These are phyloP conservation scores for Phytophthora pinifolia DNA, from an alignment of 352 stramenopile genomes.

Conservation along the genomic window DNA sequence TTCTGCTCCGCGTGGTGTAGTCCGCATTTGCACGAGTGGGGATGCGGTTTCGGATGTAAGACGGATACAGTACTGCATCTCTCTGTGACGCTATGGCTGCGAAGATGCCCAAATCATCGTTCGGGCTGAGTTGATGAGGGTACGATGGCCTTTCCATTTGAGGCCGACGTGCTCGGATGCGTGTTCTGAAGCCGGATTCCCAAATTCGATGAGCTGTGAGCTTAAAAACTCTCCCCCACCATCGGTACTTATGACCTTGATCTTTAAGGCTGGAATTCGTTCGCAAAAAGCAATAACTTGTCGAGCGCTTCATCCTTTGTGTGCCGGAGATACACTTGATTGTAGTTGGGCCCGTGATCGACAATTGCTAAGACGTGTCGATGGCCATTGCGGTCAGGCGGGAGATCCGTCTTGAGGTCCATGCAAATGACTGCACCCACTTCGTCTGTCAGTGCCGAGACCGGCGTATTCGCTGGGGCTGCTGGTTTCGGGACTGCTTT, in stretches of 20 bases:
- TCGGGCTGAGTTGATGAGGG: conserved; percentile 9
- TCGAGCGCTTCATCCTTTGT: conserved; percentile 10
- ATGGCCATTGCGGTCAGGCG: conserved; percentile 5
- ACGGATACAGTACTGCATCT: not conserved
- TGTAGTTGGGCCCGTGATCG: conserved; percentile 18
- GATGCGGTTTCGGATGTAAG: not conserved
- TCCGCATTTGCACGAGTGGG: not conserved
- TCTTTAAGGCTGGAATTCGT: conserved; percentile 3
- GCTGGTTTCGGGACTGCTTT: conserved; percentile 2
- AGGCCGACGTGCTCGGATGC: conserved; percentile 2
- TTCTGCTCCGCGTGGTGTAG: too few species aligned
- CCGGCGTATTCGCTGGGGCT: conserved; percentile 5
- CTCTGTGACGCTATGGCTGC: not conserved
- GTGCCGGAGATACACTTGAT: conserved; percentile 7
- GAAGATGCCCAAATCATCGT: conserved; percentile 11
- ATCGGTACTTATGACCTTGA: conserved; percentile 3
- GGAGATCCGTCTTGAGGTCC: conserved; percentile 9
- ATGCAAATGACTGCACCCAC: conserved; percentile 9
- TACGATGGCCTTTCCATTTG: conserved; percentile 14
- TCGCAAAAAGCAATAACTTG: conserved; percentile 1
- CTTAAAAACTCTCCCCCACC: conserved; percentile 1
- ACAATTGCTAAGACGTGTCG: conserved; percentile 10
- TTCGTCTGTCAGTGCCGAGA: conserved; percentile 11
- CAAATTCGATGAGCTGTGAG: not conserved
- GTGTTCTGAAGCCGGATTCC: not conserved